Conservation (phyloP, 2,329 filamentous ascomycete species). For the Aspergillus sp. region DNA sequence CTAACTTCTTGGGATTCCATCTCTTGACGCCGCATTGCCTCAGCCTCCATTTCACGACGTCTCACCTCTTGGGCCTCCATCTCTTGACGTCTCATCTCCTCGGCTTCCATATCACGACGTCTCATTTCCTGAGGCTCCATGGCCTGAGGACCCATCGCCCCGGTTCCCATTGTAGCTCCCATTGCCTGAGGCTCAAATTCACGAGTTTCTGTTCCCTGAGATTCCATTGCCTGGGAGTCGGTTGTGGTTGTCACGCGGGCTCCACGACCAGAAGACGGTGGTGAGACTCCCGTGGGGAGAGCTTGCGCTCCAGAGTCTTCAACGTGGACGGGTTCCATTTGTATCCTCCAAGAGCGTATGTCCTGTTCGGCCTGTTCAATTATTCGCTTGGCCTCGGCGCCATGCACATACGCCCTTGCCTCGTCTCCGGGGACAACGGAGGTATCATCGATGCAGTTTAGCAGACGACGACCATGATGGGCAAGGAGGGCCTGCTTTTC, state of each 20-base stretch:
- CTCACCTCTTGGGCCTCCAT: too few relatives aligned
- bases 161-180: too few relatives aligned
- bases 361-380: conserved; percentile 92
- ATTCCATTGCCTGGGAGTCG: neutral
- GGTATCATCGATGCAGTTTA: conserved; percentile 84
- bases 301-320: conserved; percentile 40
- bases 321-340: conserved; percentile 54
- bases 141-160: too few relatives aligned
- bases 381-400: conserved; percentile 72
- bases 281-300: conserved; percentile 43
- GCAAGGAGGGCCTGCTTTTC: conserved; percentile 97
- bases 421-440: conserved; percentile 84
- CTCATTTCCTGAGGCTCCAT: too few relatives aligned
- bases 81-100: too few relatives aligned
- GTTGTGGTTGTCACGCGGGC: conserved; percentile 3
- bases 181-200: too few relatives aligned
- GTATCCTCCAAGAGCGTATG: conserved; percentile 70
- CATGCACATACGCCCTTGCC: conserved; percentile 66
- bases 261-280: conserved; percentile 26
- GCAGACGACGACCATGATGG: conserved; percentile 79
- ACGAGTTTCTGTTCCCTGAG: neutral
- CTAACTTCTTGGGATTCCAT: too few relatives aligned
- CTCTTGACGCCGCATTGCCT: too few relatives aligned
- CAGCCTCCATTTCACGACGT: too few relatives aligned
- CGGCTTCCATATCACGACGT: too few relatives aligned